These are phyloP conservation scores for Eutrema salsugineum DNA, from an alignment of 441 rosid genomes.

Conservation along the genomic window DNA sequence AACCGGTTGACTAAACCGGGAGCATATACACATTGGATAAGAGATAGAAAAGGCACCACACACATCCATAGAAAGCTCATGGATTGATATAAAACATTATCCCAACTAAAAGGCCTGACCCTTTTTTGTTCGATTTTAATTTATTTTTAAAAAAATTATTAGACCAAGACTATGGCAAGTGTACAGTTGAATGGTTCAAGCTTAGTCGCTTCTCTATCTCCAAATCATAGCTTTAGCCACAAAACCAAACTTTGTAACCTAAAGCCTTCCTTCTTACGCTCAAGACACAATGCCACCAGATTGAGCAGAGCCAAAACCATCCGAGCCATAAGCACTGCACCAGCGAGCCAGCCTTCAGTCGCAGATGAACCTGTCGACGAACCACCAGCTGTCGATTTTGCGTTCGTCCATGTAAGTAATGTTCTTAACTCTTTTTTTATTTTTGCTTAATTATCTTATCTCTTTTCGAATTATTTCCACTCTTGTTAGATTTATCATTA, in stretches of 20 bases:
- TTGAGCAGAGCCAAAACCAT: slow-evolving; percentile 28
- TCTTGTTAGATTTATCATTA: not conserved
- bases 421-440: not conserved
- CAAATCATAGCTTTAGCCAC: slow-evolving; percentile 13
- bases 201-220: slow-evolving; percentile 38
- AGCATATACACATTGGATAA: slow-evolving; percentile 33
- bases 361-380: slow-evolving; percentile 25
- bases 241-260: slow-evolving; percentile 13
- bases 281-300: slow-evolving; percentile 27
- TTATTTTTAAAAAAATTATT: not conserved
- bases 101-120: slow-evolving; percentile 1
- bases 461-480: not conserved
- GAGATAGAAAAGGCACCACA: slow-evolving; percentile 42
- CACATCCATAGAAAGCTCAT: slow-evolving; percentile 10
- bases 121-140: not conserved
- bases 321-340: slow-evolving; percentile 51
- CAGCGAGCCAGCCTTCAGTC: slow-evolving; percentile 33
- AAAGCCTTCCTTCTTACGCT: slow-evolving; percentile 15
- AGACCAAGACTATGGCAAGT: slow-evolving; percentile 39
- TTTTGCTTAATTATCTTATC: not conserved
- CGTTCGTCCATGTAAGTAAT: slow-evolving; percentile 78
- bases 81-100: slow-evolving; percentile 19
- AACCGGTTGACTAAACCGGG: not conserved
- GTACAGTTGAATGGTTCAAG: slow-evolving; percentile 46
- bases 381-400: slow-evolving; percentile 62